A percentile compares a stretch with the other conserved stretches of the same genome.
Conservation (phyloP, 2,329 filamentous ascomycete genomes). For the Orbilia brochopaga region DNA sequence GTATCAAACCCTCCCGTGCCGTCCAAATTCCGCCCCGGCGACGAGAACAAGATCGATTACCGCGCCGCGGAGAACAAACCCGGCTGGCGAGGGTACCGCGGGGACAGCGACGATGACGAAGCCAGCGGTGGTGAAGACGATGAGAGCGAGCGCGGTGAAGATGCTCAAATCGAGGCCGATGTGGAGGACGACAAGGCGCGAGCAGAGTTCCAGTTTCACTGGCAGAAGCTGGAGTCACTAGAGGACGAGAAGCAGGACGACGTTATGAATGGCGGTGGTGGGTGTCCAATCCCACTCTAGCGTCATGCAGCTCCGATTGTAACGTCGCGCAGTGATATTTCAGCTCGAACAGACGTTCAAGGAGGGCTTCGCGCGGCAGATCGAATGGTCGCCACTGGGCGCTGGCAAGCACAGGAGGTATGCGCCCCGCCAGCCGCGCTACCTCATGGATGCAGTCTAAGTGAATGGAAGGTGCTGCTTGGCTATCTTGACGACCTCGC, state of each 20-base stretch:
- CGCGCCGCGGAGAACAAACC: slow-evolving; percentile 35
- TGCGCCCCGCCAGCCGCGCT: neutral
- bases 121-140: neutral
- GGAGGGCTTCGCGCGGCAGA: slow-evolving; percentile 34
- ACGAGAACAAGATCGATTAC: slow-evolving; percentile 49
- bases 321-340: slow-evolving; percentile 21
- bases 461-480: slow-evolving; percentile 23
- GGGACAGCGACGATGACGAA: slow-evolving; percentile 13
- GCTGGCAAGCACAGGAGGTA: slow-evolving; percentile 33
- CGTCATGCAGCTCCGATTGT: neutral
- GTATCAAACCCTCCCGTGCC: slow-evolving; percentile 49
- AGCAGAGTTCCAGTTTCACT: slow-evolving; percentile 48
- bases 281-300: neutral
- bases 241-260: slow-evolving; percentile 35
- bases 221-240: slow-evolving; percentile 40
- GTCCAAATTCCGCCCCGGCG: slow-evolving; percentile 40
- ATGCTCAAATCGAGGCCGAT: slow-evolving; percentile 28
- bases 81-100: slow-evolving; percentile 31
- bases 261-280: slow-evolving; percentile 39
- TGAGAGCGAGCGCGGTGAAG: neutral
- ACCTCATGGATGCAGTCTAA: neutral
- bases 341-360: slow-evolving; percentile 47
- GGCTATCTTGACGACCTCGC: slow-evolving; percentile 34
- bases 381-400: slow-evolving; percentile 48
- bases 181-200: slow-evolving; percentile 45